These are phyloP conservation scores for Cordyceps fumosorosea DNA, from an alignment of 2,329 filamentous ascomycete species.

Conservation along the genomic window DNA sequence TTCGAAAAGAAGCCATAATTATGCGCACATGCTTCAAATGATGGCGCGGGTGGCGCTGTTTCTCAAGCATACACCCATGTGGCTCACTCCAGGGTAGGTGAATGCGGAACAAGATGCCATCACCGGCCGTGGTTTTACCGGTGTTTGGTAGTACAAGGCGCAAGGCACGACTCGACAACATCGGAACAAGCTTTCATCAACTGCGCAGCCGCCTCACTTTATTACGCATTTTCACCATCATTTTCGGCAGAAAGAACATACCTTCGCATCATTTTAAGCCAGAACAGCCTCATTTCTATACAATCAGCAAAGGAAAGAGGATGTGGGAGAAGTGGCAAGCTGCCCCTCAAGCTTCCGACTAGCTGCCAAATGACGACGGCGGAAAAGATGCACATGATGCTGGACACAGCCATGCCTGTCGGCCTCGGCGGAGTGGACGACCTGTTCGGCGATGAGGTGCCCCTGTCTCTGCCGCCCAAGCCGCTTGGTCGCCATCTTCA, in stretches of 20 bases:
- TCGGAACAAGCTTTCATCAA: background rate
- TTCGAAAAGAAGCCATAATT: too few species aligned
- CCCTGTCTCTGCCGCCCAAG: constrained; percentile 45
- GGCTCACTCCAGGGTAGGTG: background rate
- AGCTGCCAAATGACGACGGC: constrained; percentile 24
- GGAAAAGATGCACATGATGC: constrained; percentile 38
- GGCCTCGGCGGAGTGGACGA: constrained; percentile 61
- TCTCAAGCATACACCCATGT: too few species aligned
- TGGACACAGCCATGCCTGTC: constrained; percentile 39
- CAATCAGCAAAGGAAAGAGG: background rate
- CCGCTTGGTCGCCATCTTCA: constrained; percentile 54
- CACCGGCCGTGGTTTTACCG: constrained; percentile 1
- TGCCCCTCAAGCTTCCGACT: background rate
- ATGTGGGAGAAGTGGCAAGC: background rate
- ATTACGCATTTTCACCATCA: background rate
- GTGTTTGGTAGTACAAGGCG: background rate
- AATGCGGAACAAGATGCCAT: background rate
- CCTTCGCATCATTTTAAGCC: background rate
- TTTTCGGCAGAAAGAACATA: background rate
- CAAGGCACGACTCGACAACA: background rate
- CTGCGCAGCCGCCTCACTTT: background rate
- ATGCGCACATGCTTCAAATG: too few species aligned
- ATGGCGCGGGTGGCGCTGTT: too few species aligned
- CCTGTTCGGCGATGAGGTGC: constrained; percentile 66
- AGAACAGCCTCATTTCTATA: too few species aligned